Percentiles rank a stretch among this genome's conserved stretches.
Conservation (phyloP, 768 basidiomycete species). For the Termitomyces heimii region DNA sequence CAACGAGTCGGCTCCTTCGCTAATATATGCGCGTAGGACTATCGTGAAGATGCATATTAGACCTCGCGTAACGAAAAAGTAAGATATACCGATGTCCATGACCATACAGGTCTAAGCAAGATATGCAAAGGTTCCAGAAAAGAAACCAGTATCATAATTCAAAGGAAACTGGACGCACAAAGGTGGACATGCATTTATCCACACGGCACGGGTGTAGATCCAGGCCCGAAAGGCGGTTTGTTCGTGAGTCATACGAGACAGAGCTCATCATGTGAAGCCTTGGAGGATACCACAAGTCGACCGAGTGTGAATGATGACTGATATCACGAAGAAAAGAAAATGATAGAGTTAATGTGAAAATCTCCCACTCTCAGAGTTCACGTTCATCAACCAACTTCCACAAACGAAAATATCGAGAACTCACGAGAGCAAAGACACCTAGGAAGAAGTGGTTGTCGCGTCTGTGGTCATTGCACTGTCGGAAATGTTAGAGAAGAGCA, state of each 20-base stretch:
- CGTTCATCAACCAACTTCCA: too few species aligned
- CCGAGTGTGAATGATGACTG: not conserved
- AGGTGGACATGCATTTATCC: not conserved
- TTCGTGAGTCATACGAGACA: not conserved
- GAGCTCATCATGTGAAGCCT: not conserved
- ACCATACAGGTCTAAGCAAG: not conserved
- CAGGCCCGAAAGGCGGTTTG: not conserved
- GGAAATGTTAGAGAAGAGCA: not conserved
- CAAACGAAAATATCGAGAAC: not conserved
- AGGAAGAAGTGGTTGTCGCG: not conserved
- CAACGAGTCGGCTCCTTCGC: not conserved
- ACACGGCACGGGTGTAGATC: not conserved
- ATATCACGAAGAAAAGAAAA: not conserved
- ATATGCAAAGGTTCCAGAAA: not conserved
- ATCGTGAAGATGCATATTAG: too few species aligned
- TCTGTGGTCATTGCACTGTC: not conserved
- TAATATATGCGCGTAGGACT: too few species aligned
- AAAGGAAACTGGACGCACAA: not conserved
- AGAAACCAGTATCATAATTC: too few species aligned
- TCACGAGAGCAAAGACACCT: not conserved
- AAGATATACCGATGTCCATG: not conserved
- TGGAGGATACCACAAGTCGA: not conserved
- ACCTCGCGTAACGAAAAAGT: not conserved
- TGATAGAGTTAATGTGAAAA: not conserved
- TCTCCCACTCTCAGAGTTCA: too few species aligned